These are phyloP conservation scores for Ceraceosorus bombacis DNA, from an alignment of 1,284 basidiomycete genomes.

Conservation along the genomic window DNA sequence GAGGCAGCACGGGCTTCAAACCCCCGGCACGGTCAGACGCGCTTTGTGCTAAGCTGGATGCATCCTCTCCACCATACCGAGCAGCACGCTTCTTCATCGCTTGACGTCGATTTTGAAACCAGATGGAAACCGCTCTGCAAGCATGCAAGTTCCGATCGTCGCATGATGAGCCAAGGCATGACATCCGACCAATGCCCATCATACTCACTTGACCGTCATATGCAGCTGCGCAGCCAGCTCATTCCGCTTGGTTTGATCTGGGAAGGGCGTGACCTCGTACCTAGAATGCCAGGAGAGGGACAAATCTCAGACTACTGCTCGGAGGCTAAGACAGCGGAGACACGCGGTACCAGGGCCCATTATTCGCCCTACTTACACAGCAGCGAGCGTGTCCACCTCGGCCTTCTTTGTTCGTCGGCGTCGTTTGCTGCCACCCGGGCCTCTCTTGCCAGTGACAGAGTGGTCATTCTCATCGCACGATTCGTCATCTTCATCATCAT, in stretches of 20 bases:
- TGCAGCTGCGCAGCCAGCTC: conserved; percentile 30
- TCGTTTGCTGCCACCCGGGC: neutral
- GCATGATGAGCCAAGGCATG: conserved; percentile 1
- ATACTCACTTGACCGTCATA: conserved; percentile 38
- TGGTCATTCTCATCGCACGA: neutral
- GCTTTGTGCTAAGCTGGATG: too few species aligned
- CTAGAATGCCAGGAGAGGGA: conserved; percentile 8
- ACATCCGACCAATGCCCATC: neutral
- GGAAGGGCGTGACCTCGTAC: conserved; percentile 39
- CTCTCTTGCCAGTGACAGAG: neutral
- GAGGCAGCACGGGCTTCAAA: too few species aligned
- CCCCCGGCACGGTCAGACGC: too few species aligned
- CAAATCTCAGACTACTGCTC: conserved; percentile 10
- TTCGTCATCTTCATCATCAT: neutral
- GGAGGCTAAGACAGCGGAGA: conserved; percentile 4
- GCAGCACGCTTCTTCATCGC: conserved; percentile 46
- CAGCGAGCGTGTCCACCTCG: conserved; percentile 5
- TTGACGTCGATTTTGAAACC: conserved; percentile 46
- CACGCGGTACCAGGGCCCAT: neutral
- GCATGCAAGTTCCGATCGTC: neutral
- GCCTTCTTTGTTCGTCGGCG: neutral
- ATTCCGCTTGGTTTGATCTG: conserved; percentile 36
- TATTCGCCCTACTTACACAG: neutral
- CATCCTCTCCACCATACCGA: conserved; percentile 16
- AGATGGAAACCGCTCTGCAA: conserved; percentile 36